Conservation (phyloP, 2,329 filamentous ascomycete genomes). For the Hypoxylon sp. region DNA sequence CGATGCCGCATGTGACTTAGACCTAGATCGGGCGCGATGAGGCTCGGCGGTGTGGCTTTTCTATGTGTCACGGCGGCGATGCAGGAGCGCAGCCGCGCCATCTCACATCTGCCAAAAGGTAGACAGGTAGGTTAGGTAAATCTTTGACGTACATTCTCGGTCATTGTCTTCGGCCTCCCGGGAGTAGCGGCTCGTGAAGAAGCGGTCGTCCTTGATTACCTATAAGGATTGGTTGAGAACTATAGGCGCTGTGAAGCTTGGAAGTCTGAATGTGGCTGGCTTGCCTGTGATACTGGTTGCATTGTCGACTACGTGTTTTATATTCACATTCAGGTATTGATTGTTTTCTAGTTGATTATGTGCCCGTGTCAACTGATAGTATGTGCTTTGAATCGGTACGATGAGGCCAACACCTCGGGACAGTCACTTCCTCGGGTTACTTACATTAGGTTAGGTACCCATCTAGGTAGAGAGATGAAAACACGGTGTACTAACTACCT, state of each 20-base stretch:
- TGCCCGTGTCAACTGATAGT: no score
- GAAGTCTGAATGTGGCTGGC: neutral
- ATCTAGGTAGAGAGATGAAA: no score
- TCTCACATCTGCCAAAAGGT: neutral
- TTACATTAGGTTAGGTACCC: neutral
- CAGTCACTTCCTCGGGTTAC: no score
- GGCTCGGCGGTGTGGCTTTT: slow-evolving; percentile 22
- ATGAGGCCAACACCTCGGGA: no score
- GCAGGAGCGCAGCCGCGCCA: neutral
- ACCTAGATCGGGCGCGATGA: slow-evolving; percentile 3
- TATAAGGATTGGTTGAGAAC: neutral
- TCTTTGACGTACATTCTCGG: neutral
- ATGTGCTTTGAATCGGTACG: no score
- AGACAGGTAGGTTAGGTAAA: no score
- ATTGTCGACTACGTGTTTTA: neutral
- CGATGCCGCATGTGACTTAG: neutral
- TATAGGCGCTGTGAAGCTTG: neutral
- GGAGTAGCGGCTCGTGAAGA: neutral
- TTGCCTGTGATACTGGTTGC: neutral
- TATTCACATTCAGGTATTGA: no score
- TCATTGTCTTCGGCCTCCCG: neutral
- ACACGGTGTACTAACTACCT: no score
- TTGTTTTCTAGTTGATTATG: no score
- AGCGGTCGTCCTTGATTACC: no score
- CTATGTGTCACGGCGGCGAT: slow-evolving; percentile 21